These are phyloP conservation scores for Onygenales sp. DNA, from an alignment of 2,329 filamentous ascomycete genomes.

Conservation along the genomic window DNA sequence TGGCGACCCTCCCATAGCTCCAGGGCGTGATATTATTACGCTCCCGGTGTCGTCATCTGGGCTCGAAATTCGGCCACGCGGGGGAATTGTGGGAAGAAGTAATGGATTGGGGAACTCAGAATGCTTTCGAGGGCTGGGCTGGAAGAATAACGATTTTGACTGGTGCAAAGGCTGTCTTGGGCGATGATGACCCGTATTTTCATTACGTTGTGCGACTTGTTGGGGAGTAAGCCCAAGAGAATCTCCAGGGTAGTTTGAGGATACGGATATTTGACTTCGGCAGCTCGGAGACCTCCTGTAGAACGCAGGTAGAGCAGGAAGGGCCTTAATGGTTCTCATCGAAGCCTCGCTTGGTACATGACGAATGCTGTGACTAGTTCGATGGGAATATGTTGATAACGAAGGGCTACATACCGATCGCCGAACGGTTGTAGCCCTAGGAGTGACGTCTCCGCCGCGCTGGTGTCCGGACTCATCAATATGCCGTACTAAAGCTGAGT, in stretches of 20 bases:
- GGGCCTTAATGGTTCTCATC: background rate
- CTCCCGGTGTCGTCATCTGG: conserved; percentile 10
- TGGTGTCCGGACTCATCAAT: conserved; percentile 15
- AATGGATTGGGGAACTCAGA: conserved; percentile 5
- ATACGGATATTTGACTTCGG: conserved; percentile 1
- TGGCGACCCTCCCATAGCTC: conserved; percentile 2
- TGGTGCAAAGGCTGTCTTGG: conserved; percentile 3
- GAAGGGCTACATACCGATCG: background rate
- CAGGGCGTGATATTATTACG: conserved; percentile 8
- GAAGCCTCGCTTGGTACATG: conserved; percentile 6
- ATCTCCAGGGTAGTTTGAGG: conserved; percentile 2
- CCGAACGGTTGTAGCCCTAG: background rate
- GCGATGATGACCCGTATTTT: conserved; percentile 3
- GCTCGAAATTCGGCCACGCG: conserved; percentile 1
- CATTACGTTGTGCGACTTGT: conserved; percentile 14
- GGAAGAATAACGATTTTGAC: conserved; percentile 10
- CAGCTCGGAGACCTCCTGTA: background rate
- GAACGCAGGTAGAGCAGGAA: background rate
- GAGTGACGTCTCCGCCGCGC: background rate
- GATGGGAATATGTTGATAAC: conserved; percentile 3
- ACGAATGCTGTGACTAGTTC: background rate
- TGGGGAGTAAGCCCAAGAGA: conserved; percentile 9
- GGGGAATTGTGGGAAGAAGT: background rate
- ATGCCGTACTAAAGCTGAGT: conserved; percentile 24
- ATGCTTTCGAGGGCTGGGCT: background rate